Conservation (phyloP, 2,329 filamentous ascomycete genomes). For the Botrytis fragariae region DNA sequence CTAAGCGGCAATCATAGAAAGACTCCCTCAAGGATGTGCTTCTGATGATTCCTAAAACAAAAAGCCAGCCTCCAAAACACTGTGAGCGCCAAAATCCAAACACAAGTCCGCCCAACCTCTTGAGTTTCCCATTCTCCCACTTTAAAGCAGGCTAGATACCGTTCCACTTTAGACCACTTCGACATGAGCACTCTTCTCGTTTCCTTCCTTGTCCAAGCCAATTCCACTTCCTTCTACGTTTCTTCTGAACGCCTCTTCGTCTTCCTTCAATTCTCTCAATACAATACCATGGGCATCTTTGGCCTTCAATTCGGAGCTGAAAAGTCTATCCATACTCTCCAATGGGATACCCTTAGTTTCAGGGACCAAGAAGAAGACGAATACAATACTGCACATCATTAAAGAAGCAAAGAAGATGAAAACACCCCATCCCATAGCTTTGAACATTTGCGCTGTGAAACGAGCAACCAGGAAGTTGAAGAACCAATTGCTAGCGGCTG, state of each 20-base stretch:
- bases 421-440: constrained; percentile 58
- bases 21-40: neutral
- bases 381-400: constrained; percentile 56
- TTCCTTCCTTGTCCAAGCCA: constrained; percentile 24
- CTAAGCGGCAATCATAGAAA: neutral
- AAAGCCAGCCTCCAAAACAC: neutral
- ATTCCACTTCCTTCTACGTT: constrained; percentile 18
- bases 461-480: constrained; percentile 66
- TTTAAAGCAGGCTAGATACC: neutral
- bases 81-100: too few species aligned
- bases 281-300: constrained; percentile 32
- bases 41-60: neutral
- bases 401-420: constrained; percentile 68
- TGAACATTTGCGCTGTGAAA: constrained; percentile 66
- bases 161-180: constrained; percentile 1
- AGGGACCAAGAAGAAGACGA: constrained; percentile 61
- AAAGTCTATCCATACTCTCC: constrained; percentile 63
- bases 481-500: constrained; percentile 68
- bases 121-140: too few species aligned
- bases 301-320: constrained; percentile 40
- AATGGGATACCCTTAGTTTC: constrained; percentile 66
- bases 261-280: constrained; percentile 30
- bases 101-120: too few species aligned
- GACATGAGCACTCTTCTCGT: constrained; percentile 24
- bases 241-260: constrained; percentile 31